Evolutionary conservation across 148 eudicot species (phyloP).

Genomic region (Vaccinium myrtillus): DNA sequence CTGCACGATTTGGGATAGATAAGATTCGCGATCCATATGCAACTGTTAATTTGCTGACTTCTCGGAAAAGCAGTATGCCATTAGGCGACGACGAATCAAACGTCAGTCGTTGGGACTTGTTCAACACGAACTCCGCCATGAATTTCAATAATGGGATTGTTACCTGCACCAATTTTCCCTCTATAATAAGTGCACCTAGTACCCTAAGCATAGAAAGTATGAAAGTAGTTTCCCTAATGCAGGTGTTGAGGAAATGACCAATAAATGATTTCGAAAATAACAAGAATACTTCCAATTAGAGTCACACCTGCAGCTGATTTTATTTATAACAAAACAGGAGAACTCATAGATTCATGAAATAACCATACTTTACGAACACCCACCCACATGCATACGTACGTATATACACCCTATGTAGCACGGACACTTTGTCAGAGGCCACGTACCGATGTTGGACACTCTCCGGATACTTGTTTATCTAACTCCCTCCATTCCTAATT

Average conservation of each 20-base stretch:
- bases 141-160: conserved; percentile 91
- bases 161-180: conserved; percentile 51
- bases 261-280: neutral
- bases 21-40: conserved; percentile 89
- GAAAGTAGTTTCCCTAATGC: neutral
- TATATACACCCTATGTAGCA: neutral
- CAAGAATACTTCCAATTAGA: neutral
- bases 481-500: too few relatives aligned
- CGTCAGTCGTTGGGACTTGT: conserved; percentile 89
- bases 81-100: conserved; percentile 96
- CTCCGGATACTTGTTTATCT: too few relatives aligned
- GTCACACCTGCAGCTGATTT: neutral
- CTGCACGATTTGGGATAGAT: conserved; percentile 61
- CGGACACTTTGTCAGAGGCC: too few relatives aligned
- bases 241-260: neutral
- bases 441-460: too few relatives aligned
- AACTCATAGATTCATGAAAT: neutral
- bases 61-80: conserved; percentile 97
- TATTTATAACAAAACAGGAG: neutral
- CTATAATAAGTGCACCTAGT: neutral
- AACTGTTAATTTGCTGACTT: conserved; percentile 91
- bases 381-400: neutral
- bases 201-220: conserved; percentile 11
- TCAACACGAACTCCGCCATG: conserved; percentile 93
- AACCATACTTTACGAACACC: neutral